Evolutionary conservation across 495 filamentous ascomycete genomes (phyloP), one percentile per base, ranked within the genome.

Genomic region (Penicillium desertorum): DNA sequence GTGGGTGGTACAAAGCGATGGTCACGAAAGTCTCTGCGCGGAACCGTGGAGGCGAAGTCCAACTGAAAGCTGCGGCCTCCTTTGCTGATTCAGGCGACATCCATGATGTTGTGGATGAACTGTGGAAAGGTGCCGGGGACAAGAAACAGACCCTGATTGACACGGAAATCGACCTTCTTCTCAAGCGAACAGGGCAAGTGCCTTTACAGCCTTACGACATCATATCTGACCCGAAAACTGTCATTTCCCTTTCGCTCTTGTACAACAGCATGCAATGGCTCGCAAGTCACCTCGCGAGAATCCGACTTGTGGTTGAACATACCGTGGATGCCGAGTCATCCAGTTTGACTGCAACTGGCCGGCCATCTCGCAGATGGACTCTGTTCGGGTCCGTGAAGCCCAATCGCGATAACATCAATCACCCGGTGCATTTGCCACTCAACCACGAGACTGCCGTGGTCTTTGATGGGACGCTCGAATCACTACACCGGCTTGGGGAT

Each of bases 191-290:
- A 17, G 85, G 83, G 43, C 81, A 85, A 41, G 75, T 77, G 34
- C 79, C 83, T 23, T 71, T 96, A 25, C 84, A 88, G 42, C 77
- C 86, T 3, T 85, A 84, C 62, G 91, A 96, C 65, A 85, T 99
- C 39, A 92, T 99, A 62, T 85, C 86, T 4, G 95, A 99, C 63
- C 83, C 88, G 19, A 94, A 97, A 64, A 87, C 86, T 2, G 87
- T 97, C 30, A 81, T 86, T 46, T 84, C 89, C 11, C 74, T 98
- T 34, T 96, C 91, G 59, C 82, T 96, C 45, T 79, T 99, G 20
- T 91, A 94, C 67, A 96, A 89, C 57, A 97, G 93, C 79, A 96
- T 96, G 92, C 89, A 94, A 81, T 98, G 94, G 94, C 86, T 98
- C 23, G 86, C 88, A 53, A 87, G 83, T 62, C 91, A 91, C 69